Evolutionary conservation across 2,329 filamentous ascomycete genomes (phyloP), one percentile per base, ranked within the genome.

Genomic region (Diaporthe sp.): DNA sequence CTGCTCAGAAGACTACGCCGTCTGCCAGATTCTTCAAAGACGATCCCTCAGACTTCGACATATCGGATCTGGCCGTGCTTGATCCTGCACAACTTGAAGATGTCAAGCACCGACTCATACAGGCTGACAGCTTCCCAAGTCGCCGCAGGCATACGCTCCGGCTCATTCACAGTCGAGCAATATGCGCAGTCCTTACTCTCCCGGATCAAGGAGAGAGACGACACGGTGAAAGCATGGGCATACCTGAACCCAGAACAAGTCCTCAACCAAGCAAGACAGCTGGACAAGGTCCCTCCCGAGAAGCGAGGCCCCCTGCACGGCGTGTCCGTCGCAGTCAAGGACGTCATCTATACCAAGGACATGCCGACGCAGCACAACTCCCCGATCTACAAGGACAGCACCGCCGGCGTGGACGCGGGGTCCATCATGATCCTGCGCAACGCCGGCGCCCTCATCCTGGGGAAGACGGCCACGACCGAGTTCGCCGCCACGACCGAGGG

Each of bases 381-480:
- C 0, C 82, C 86, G 0, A 87, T 92, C 13, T 92, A 91, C 79
- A 79, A 84, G 34, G 82, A 82, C 2, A 81, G 87, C 74, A 84
- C 86, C 1, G 83, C 84, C 2, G 82, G 84, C 25, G 79, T 90
- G 8, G 91, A 92, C 79, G 89, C 90, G 1, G 87, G 84, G 0
- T 86, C 85, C 8, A 83, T 92, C 39, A 84, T 84, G 3, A 86
- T 88, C 5, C 83, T 93, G 4, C 86, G 91, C 2, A 81, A 86
- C 10, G 87, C 88, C 2, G 90, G 91, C 0, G 90, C 89, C 2
- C 81, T 92, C 15, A 87, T 93, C n/a, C 83, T 92, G 13, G 85
- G 87, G 34, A 90, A 92, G 79, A 90, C 89, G 0, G 90, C 88
- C 0, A 94, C 92, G 0, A 92, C 92, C 0, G 91, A 93, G 79